phyloP scores from a whole-genome alignment of 768 basidiomycete species.

The Lepiota brunneoincarnata region DNA sequence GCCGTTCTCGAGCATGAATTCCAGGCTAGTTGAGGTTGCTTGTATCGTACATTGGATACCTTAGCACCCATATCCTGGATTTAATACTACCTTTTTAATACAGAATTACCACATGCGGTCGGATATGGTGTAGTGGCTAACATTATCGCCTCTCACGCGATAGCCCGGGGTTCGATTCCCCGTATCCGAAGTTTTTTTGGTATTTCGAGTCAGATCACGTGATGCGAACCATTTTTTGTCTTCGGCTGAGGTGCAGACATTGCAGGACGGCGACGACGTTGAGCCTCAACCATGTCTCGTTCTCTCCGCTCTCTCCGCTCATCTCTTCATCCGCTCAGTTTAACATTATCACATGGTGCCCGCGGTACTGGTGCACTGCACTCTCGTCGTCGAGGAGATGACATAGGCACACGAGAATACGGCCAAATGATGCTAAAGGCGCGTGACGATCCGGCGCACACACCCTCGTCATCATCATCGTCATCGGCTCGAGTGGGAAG shows the following conservation, averaged over 20 bases:
- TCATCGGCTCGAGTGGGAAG: neutral
- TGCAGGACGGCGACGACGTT: neutral
- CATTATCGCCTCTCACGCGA: slow-evolving; percentile 20
- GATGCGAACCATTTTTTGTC: slow-evolving; percentile 1
- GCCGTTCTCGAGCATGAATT: slow-evolving; percentile 11
- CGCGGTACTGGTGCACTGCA: neutral
- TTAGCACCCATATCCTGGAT: too few relatives aligned
- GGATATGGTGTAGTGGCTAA: slow-evolving; percentile 21
- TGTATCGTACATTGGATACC: neutral
- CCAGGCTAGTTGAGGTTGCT: neutral
- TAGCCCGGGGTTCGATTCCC: slow-evolving; percentile 14
- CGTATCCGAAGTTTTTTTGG: slow-evolving; percentile 6
- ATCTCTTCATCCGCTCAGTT: neutral
- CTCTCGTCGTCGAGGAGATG: neutral
- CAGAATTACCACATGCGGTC: too few relatives aligned
- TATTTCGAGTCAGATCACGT: neutral
- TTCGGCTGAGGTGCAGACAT: neutral
- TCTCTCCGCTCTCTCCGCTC: neutral
- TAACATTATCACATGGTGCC: neutral
- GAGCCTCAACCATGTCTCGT: neutral
- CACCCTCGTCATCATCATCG: neutral
- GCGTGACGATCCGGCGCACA: neutral
- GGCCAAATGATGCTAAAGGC: slow-evolving; percentile 1
- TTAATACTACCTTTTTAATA: too few relatives aligned
- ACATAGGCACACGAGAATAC: slow-evolving; percentile 9